Evolutionary conservation across 345 rosid species (phyloP), one percentile per base, ranked within the genome.

Genomic region (Salix purpurea): DNA sequence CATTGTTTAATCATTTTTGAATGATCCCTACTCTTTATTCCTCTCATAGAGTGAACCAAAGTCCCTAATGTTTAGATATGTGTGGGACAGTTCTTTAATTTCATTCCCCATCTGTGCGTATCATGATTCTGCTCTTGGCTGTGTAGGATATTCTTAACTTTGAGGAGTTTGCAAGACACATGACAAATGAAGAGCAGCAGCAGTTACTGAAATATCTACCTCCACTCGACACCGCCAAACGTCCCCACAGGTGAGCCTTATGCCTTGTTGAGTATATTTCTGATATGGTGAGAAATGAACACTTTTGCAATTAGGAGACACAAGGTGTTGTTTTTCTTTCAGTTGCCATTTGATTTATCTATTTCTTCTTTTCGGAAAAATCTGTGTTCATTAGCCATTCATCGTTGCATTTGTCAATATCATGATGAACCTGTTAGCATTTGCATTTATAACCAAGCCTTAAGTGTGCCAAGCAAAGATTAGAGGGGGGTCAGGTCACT

Each of bases 131-230:
- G 67, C 39, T 65, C 32, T 19, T 79, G 23, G 74, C 11, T 76
- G 82, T 67, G 78, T 86, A 96, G 99, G 94, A 89, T 79, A 80
- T 93, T 84, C 78, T 93, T 80, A 96, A 90, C 88, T 89, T 89
- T 79, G 89, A 93, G 82, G 91, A 87, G 87, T 93, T 96, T 80
- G 74, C 74, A 56, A 83, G 83, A 82, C 85, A 81, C 80, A 86
- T 93, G 80, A 90, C 94, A 68, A 81, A 79, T 69, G 96, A 90
- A 77, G 99, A 96, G 83, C 98, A 91, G 88, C 89, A 84, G 82
- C 91, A 85, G 67, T 84, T 96, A 77, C 85, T 88, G 83, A 90
- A 83, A 74, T 85, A 88, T 82, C 88, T 96, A 70, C 91, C 96
- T 79, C 88, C 85, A 50, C 78, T 87, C 42, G 99, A 96, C 77